Conservation (phyloP, 2,329 filamentous ascomycete species). For the Penicillium sp. region DNA sequence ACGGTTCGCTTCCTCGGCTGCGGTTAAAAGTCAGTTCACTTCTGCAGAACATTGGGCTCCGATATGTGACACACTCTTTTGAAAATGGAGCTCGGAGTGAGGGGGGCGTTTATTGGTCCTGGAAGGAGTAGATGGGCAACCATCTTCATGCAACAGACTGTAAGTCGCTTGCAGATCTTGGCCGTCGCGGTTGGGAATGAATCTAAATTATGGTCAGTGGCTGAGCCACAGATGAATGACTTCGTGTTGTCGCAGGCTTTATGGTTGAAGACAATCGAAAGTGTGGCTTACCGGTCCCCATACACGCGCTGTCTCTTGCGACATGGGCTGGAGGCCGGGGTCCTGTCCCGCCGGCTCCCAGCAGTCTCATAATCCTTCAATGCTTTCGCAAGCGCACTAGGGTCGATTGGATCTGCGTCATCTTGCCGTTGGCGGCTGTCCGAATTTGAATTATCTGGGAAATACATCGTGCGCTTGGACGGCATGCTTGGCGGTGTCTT, state of each 20-base stretch:
- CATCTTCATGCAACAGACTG: constrained; percentile 86
- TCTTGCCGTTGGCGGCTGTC: constrained; percentile 27
- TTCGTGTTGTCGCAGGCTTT: background rate
- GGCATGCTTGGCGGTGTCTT: constrained; percentile 59
- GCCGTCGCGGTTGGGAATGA: constrained; percentile 90
- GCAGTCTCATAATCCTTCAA: constrained; percentile 61
- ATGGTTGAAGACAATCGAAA: background rate
- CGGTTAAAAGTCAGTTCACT: constrained; percentile 10
- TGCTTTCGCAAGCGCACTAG: constrained; percentile 58
- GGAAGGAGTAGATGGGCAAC: constrained; percentile 86
- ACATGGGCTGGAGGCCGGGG: constrained; percentile 64
- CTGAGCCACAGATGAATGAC: background rate
- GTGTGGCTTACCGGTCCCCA: constrained; percentile 56
- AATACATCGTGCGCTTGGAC: constrained; percentile 45
- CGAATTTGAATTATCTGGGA: constrained; percentile 29
- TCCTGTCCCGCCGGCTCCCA: constrained; percentile 58
- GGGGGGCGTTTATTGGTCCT: constrained; percentile 79
- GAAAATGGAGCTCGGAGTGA: constrained; percentile 88
- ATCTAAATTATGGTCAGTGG: constrained; percentile 53
- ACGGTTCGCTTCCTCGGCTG: constrained; percentile 88
- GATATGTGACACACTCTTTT: constrained; percentile 66
- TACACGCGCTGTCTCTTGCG: constrained; percentile 67
- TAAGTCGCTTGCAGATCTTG: constrained; percentile 93
- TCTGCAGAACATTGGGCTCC: background rate
- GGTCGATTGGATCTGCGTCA: constrained; percentile 55